Evolutionary conservation across 1,284 basidiomycete genomes (phyloP).

Genomic region (Papiliotrema fonsecae): DNA sequence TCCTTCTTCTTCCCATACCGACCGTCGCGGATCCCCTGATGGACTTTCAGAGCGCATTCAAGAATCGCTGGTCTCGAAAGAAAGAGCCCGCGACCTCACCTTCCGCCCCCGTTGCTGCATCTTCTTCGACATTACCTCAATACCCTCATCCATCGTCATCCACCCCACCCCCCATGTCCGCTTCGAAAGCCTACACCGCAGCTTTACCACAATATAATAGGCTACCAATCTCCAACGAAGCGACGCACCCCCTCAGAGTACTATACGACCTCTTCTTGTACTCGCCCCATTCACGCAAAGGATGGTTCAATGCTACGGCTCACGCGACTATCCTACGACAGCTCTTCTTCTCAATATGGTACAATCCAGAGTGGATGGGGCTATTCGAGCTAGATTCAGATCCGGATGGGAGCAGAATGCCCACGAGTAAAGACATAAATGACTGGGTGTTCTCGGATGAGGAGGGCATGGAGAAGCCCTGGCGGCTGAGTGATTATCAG

Average conservation of each 20-base stretch:
- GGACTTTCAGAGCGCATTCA: slow-evolving; percentile 3
- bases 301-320: slow-evolving; percentile 14
- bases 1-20: background rate
- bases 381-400: slow-evolving; percentile 17
- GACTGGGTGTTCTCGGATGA: slow-evolving; percentile 8
- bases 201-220: background rate
- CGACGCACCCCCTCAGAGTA: slow-evolving; percentile 17
- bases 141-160: background rate
- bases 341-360: slow-evolving; percentile 31
- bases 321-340: slow-evolving; percentile 26
- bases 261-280: slow-evolving; percentile 19
- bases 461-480: slow-evolving; percentile 8
- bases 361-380: slow-evolving; percentile 22
- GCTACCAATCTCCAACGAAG: background rate
- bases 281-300: slow-evolving; percentile 6
- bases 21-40: background rate
- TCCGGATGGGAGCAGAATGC: slow-evolving; percentile 3
- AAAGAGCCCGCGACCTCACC: background rate
- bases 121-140: background rate
- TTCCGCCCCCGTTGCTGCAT: background rate
- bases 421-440: slow-evolving; percentile 1
- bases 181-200: background rate
- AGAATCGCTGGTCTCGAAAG: background rate
- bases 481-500: slow-evolving; percentile 25
- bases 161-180: background rate